phyloP scores from a whole-genome alignment of 2,329 filamentous ascomycete genomes.

The Ascochyta clinopodiicola region DNA sequence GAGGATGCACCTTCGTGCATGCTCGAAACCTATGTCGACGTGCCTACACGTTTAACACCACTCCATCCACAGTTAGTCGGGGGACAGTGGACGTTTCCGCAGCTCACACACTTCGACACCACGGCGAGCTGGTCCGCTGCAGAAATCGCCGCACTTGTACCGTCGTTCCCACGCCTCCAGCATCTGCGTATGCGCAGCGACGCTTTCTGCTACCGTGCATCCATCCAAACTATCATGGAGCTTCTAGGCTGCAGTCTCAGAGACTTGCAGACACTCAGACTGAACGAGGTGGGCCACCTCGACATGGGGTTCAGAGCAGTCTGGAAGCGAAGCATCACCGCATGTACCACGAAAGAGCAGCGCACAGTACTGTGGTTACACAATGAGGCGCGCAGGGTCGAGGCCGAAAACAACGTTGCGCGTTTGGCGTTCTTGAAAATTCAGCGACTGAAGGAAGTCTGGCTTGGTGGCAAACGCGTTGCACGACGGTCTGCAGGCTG shows the following conservation, averaged over 20 bases:
- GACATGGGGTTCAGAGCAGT: constrained; percentile 24
- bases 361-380: constrained; percentile 20
- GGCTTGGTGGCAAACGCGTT: constrained; percentile 26
- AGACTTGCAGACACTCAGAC: constrained; percentile 11
- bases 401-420: constrained; percentile 23
- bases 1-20: constrained; percentile 19
- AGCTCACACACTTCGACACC: constrained; percentile 19
- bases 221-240: constrained; percentile 13
- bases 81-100: neutral
- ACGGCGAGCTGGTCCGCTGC: constrained; percentile 20
- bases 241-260: constrained; percentile 11
- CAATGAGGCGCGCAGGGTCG: constrained; percentile 21
- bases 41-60: constrained; percentile 10
- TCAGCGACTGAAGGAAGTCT: constrained; percentile 15
- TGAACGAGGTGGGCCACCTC: constrained; percentile 21
- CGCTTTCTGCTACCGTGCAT: constrained; percentile 23
- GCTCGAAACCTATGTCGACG: constrained; percentile 20
- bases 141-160: constrained; percentile 17
- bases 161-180: constrained; percentile 13
- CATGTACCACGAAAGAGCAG: constrained; percentile 16
- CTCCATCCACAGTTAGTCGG: neutral
- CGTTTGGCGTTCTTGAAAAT: constrained; percentile 20
- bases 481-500: constrained; percentile 14
- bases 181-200: constrained; percentile 22
- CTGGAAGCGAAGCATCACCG: constrained; percentile 23